These are phyloP conservation scores for Venturia carpophila DNA, from an alignment of 2,329 filamentous ascomycete species.

Conservation along the genomic window DNA sequence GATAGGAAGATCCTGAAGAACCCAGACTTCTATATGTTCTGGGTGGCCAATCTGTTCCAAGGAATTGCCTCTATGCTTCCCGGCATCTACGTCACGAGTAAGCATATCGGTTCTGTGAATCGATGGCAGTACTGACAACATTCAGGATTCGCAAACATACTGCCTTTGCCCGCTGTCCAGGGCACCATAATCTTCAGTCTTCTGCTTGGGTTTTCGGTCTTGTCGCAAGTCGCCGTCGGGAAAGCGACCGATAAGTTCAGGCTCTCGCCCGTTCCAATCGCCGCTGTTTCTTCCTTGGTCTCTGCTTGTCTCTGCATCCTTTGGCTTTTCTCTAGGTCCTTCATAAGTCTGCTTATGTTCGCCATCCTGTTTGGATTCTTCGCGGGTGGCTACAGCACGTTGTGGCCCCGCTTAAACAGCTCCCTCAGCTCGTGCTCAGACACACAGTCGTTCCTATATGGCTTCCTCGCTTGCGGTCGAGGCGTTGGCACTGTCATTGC, in stretches of 20 bases:
- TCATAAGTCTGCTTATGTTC: slow-evolving; percentile 14
- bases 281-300: slow-evolving; percentile 10
- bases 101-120: neutral
- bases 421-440: neutral
- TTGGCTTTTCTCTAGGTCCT: slow-evolving; percentile 12
- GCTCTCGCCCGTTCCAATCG: neutral
- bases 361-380: slow-evolving; percentile 17
- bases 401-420: slow-evolving; percentile 9
- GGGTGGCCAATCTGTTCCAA: slow-evolving; percentile 13
- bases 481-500: slow-evolving; percentile 13
- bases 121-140: neutral
- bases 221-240: slow-evolving; percentile 8
- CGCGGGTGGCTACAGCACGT: slow-evolving; percentile 15
- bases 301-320: slow-evolving; percentile 13
- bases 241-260: slow-evolving; percentile 8
- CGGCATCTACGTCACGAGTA: slow-evolving; percentile 13
- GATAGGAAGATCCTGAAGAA: slow-evolving; percentile 4
- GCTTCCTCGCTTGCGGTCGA: slow-evolving; percentile 13
- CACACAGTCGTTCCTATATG: slow-evolving; percentile 7
- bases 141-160: neutral
- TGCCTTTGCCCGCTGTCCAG: neutral
- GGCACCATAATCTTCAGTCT: neutral
- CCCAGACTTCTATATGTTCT: slow-evolving; percentile 8
- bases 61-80: slow-evolving; percentile 17
- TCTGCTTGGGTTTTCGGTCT: neutral